Base-by-base conservation (phyloP, 2,329 filamentous ascomycete species). In the Canariomyces notabilis region DNA sequence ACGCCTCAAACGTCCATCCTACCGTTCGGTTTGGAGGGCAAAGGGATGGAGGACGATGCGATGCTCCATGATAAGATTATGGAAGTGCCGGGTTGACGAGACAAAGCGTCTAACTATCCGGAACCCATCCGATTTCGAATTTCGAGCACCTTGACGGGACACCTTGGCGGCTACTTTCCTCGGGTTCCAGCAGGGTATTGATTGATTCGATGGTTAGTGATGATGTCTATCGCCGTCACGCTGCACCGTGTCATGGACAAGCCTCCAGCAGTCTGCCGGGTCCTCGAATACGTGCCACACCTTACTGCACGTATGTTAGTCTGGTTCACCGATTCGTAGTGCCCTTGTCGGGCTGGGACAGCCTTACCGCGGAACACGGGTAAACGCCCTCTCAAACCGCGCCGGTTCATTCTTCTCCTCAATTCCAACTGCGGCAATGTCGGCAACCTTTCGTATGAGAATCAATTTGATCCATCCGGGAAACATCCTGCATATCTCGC, bases 251-350 rank as follows among this genome's bases (percentile, higher is more conserved):
- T 65, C 57, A 34, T 66, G 61, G 8, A 74, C 54, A 20, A 70
- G 51, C 35, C 61, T 47, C 48, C 67, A 64, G 58, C 79, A 82
- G 66, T 95, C 87, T 32, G 73, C 68, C 0, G 91, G 82, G 21
- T 88, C 76, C 48, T 88, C 80, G 63, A 95, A 97, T 0, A 95
- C 82, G 59, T 83, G 79, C 90, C 91, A 97, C 0, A 82, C 65
- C 20, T 76, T 69, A 35, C 69, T 72, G 0, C 16, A 20, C 5
- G 8, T 9, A 18, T 40, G 23, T 58, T 31, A 53, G 45, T 29
- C n/a, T n/a, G n/a, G n/a, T n/a, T n/a, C n/a, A n/a, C n/a, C n/a
- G n/a, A n/a, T n/a, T n/a, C n/a, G n/a, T n/a, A 37, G 15, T 20
- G 12, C 20, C 2, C 22, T 33, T n/a, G 11, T 20, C 15, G 7